Evolutionary conservation across 495 filamentous ascomycete genomes (phyloP), one percentile per base, ranked within the genome.

Genomic region (Penicillium flavigenum): DNA sequence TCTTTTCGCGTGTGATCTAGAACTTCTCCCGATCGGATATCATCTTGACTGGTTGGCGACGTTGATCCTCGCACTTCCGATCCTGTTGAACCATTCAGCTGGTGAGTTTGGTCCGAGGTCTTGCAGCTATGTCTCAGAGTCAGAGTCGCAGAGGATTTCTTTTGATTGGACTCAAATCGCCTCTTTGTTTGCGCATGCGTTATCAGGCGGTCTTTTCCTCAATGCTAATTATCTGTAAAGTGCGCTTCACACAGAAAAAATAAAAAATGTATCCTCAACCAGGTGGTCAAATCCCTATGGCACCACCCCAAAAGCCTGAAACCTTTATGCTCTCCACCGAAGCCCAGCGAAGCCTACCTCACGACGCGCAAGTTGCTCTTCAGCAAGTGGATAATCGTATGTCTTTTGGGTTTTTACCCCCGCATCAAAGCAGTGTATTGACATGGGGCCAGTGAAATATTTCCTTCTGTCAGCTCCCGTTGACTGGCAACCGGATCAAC

Each of bases 381-480:
- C 92, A 98, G 67, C 94, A 98, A 76, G 94, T 98, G 62, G 94
- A 98, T 73, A 98, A 98, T 72, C 77, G 94, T 98, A 81, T 81
- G 94, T 85, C 27, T 19, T 19, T 47, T 38, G 41, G 26, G 32
- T 45, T 26, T 36, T 7, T 17, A 8, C 19, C 36, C 47, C 50
- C 32, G 60, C 24, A 22, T 51, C 45, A 26, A 7, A 26, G n/a
- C 26, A 38, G 38, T 46, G 34, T 55, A 51, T 60, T 71, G 59
- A 66, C 61, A 17, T 53, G 7, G 17, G 31, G 24, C 38, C 67
- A 98, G 94, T 98, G 69, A 98, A 98, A 85, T 98, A 98, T 73
- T 98, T 98, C 79, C 90, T 98, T 73, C 92, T 98, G 57, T 98
- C 94, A 17, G 94, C 94, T 32, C 94, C 94, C 27, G 94, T 98